Base-by-base conservation (phyloP, 176 grass and related monocot species). In the Thinopyrum elongatum region DNA sequence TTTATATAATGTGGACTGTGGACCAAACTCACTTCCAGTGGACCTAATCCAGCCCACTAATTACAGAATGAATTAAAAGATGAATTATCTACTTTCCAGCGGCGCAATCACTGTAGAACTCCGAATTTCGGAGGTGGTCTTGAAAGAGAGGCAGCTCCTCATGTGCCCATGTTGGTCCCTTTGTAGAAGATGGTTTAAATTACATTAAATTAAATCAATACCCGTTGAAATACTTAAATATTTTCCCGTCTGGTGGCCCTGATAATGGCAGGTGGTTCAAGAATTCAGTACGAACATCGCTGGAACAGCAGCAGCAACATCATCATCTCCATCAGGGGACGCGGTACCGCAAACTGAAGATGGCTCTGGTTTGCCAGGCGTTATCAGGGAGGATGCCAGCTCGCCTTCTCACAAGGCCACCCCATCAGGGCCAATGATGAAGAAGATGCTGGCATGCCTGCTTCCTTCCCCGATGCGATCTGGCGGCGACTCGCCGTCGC, bases 231-330 rank as follows among this genome's bases (percentile, higher is more conserved):
- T 41, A 12, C 1, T 61, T 29, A 51, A 59, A 84, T 10, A 55
- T 66, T 62, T 57, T 19, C 16, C 17, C 1, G 17, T 15, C 7
- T 13, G 51, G 29, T 70, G 71, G 39, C 38, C 82, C 26, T 88
- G 81, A 51, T 84, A 36, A 55, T 73, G 3, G 25, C 81, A 98
- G 93, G 96, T 71, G 14, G 96, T 98, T 64, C 44, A 95, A 84
- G 90, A 94, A 86, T 98, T 92, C 84, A 92, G 83, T 85, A 89
- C 76, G 70, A 85, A 70, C 65, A 88, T 84, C 7, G 16, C 46
- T 13, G 86, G 41, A 74, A 41, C 13, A 17, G 72, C 53, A 6
- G 29, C 49, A 78, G n/a, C 62, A 4, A 22, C 62, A 34, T 15
- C 49, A 78, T 28, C 67, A 79, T 83, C 77, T 83, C 15, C 83